A percentile compares a stretch with the other conserved stretches of the same genome.
phyloP scores from a whole-genome alignment of 2,329 filamentous ascomycete genomes.

The Chaetothyriales sp. region DNA sequence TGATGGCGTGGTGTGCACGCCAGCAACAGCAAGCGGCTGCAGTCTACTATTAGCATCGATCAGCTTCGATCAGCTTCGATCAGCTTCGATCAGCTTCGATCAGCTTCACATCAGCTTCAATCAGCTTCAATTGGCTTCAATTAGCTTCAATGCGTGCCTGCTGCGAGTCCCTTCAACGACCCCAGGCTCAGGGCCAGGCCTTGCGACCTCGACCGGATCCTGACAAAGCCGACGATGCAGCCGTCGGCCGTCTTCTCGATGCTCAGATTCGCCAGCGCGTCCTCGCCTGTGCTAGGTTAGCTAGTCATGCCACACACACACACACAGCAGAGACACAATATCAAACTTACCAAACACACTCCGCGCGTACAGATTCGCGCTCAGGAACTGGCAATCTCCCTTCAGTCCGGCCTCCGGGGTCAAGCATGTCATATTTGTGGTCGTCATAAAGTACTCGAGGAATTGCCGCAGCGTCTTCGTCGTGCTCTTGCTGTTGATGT shows the following conservation, averaged over 20 bases:
- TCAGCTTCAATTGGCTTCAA: too few relatives aligned
- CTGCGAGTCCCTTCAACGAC: slow-evolving; percentile 86
- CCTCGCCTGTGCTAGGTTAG: slow-evolving; percentile 58
- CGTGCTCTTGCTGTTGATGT: slow-evolving; percentile 77
- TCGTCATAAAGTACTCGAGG: slow-evolving; percentile 86
- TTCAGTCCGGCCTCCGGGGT: slow-evolving; percentile 93
- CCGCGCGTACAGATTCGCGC: slow-evolving; percentile 87
- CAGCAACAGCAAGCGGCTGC: neutral
- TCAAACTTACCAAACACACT: slow-evolving; percentile 85
- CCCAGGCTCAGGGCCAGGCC: slow-evolving; percentile 86
- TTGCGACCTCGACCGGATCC: slow-evolving; percentile 94
- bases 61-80: too few relatives aligned
- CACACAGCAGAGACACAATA: neutral
- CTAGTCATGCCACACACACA: slow-evolving; percentile 1
- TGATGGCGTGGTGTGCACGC: neutral
- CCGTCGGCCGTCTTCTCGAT: slow-evolving; percentile 97
- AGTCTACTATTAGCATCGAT: neutral
- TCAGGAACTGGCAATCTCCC: slow-evolving; percentile 95
- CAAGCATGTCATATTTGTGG: slow-evolving; percentile 96
- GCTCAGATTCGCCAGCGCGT: slow-evolving; percentile 90
- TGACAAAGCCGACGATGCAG: slow-evolving; percentile 89
- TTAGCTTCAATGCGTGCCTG: slow-evolving; percentile 27
- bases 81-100: neutral
- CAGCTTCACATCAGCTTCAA: too few relatives aligned
- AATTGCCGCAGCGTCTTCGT: slow-evolving; percentile 84